Evolutionary conservation across 495 filamentous ascomycete species (phyloP), one percentile per base, ranked within the genome.

Genomic region (Tuber brumale): DNA sequence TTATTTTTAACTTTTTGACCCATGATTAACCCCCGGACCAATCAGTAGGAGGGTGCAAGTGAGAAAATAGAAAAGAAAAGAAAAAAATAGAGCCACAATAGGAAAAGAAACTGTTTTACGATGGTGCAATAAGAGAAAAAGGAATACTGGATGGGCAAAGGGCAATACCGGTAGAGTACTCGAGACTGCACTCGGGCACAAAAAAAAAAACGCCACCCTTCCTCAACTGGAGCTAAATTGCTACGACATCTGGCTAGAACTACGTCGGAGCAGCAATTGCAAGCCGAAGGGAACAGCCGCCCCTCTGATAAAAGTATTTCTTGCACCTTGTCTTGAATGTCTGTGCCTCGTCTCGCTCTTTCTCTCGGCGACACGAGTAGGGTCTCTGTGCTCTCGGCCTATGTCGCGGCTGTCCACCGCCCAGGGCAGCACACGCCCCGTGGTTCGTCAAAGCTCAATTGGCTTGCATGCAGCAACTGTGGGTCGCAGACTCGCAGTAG

Each of bases 391-490:
- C 9, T 45, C 77, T 70, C 77, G 73, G 74, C 76, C 75, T 78
- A 79, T 76, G 77, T 79, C 72, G 75, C 76, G 66, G 78, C 72
- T 71, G 73, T 69, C 61, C 77, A 70, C 27, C 31, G 57, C 27
- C 27, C 57, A 57, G 48, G 23, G 21, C 48, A 66, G 57, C 31
- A 66, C 57, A 66, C n/a, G 12, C 57, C 57, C 77, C 79, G 57
- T 80, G 78, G 76, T 80, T 80, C 76, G 78, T 76, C 79, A 77
- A 80, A 73, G 76, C 78, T 70, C 76, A 73, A 79, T 80, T 80
- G 76, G 79, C 78, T 80, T 69, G 73, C 78, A 80, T 80, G 78
- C 76, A 80, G 76, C 21, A 66, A 79, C 73, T 79, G 76, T 75
- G 76, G 76, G 77, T 79, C 76, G 46, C 18, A 48, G 23, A 57